phyloP scores from a whole-genome alignment of 257 asterid species.

The Marsdenia floribunda region DNA sequence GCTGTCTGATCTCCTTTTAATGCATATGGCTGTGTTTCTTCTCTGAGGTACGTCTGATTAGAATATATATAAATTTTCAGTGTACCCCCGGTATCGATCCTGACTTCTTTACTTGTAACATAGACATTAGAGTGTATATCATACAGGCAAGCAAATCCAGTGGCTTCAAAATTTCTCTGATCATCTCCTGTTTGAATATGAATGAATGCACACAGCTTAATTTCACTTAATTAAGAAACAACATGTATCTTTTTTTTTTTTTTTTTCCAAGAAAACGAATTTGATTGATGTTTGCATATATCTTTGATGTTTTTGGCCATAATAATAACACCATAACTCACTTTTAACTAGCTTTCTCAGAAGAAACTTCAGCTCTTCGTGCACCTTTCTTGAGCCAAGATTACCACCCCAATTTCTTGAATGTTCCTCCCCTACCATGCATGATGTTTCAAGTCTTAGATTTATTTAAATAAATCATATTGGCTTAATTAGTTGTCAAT shows the following conservation, averaged over 20 bases:
- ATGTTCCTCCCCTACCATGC: conserved; percentile 10
- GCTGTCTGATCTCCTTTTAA: conserved; percentile 44
- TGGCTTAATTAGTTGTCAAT: too few relatives aligned
- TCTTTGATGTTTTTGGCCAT: background rate
- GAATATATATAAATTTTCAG: conserved; percentile 34
- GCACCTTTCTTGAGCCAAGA: background rate
- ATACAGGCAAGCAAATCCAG: conserved; percentile 44
- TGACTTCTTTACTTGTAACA: conserved; percentile 29
- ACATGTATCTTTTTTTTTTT: too few relatives aligned
- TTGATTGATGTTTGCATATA: background rate
- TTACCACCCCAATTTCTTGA: conserved; percentile 3
- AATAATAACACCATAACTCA: background rate
- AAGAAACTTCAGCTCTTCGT: conserved; percentile 2
- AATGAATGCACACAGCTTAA: background rate
- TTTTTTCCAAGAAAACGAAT: background rate
- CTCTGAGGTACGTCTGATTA: conserved; percentile 10
- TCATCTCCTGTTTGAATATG: conserved; percentile 39
- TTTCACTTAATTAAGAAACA: background rate
- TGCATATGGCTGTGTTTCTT: conserved; percentile 50
- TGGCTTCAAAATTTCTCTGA: conserved; percentile 23
- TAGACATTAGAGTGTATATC: conserved; percentile 42
- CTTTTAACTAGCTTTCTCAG: conserved; percentile 21
- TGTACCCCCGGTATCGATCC: conserved; percentile 39
- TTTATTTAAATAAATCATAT: too few relatives aligned
- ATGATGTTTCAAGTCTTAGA: background rate